Conservation (phyloP, 2,329 filamentous ascomycete genomes). For the Ilyonectria mors-panacis region DNA sequence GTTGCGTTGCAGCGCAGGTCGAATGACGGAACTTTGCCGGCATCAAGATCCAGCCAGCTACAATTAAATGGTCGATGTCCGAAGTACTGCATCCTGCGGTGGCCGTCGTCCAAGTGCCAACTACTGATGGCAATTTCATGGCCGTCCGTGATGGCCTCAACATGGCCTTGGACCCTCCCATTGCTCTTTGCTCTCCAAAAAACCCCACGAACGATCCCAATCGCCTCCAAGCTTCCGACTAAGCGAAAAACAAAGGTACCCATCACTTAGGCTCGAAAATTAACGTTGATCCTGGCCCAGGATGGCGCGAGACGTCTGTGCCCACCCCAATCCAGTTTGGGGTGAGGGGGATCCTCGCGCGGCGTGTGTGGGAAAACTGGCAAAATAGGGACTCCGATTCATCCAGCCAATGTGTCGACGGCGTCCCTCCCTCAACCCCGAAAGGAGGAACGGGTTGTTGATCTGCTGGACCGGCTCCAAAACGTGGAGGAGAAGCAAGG, state of each 20-base stretch:
- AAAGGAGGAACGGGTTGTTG: conserved; percentile 32
- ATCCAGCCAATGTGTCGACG: conserved; percentile 41
- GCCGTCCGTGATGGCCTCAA: no score
- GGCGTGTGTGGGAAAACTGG: conserved; percentile 44
- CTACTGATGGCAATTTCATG: neutral
- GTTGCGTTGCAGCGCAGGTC: neutral
- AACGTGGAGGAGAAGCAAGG: conserved; percentile 39
- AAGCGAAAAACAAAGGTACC: neutral
- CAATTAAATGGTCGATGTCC: neutral
- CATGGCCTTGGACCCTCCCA: no score
- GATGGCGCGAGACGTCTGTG: conserved; percentile 18
- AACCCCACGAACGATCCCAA: neutral
- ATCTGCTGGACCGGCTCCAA: conserved; percentile 33
- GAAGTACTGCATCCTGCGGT: neutral
- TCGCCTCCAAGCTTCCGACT: neutral
- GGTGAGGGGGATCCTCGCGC: conserved; percentile 26
- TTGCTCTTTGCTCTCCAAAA: neutral
- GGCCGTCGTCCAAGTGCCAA: neutral
- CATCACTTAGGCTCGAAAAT: neutral
- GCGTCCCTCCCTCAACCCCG: conserved; percentile 28
- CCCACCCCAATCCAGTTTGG: neutral
- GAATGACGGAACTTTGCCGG: neutral
- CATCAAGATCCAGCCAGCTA: neutral
- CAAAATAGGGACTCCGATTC: conserved; percentile 45
- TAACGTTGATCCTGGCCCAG: conserved; percentile 1